Base-by-base conservation (phyloP, 371 early-diverging fungal species). In the Dinochytrium kinnereticum region DNA sequence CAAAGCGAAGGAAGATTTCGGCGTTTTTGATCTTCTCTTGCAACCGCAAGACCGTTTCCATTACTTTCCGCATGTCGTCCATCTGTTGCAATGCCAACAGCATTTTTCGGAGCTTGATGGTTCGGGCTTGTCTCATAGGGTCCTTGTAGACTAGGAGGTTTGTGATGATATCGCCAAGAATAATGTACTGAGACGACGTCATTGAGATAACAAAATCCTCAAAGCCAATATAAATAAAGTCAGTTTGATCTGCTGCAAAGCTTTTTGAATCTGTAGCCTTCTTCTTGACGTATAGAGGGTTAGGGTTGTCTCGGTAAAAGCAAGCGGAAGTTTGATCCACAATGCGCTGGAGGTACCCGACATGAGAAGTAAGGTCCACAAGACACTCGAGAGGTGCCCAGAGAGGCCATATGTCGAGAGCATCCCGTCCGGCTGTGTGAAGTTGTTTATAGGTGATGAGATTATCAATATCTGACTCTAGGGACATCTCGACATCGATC, bases 361-460 rank as follows among this genome's bases (percentile, higher is more conserved):
- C 66, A 81, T 82, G 64, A 82, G 83, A 75, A 1, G 40, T 65
- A 74, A 89, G 85, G 55, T 86, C 85, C 15, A 91, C 84, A 30
- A 96, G 76, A 80, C 92, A 90, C 76, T 96, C 96, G 7, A 93
- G 79, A 1, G 96, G 95, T 17, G 94, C 88, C 96, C 96, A 96
- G 0, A 91, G 84, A 0, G 93, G 90, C 94, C 94, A 94, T 21
- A 88, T 82, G 26, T 66, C 71, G 38, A 15, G 7, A 31, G 1
- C 59, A 19, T 65, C 50, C 19, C 26, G 26, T 37, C 51, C 71
- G 3, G 55, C 34, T 24, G 26, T 26, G 5, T 85, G 87, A 77
- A 85, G 84, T 70, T 84, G 85, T 50, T 83, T 85, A 51, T 82
- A 85, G 3, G 85, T 64, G 17, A 83, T 75, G 28, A 87, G 72